These are phyloP conservation scores for Diospyros lotus DNA, from an alignment of 148 eudicot genomes.

Conservation along the genomic window DNA sequence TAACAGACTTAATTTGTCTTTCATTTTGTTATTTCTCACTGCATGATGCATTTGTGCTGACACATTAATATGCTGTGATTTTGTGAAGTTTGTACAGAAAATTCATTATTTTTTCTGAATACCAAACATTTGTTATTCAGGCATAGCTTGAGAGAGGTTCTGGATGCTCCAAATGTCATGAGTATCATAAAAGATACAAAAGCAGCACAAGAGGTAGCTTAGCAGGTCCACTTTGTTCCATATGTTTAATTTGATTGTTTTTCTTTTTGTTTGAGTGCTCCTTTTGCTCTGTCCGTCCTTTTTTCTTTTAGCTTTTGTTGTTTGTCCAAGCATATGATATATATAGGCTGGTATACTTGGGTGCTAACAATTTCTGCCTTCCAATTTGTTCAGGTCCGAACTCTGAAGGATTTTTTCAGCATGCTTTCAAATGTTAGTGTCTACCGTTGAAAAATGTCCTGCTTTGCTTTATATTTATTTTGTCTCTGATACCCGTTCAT, in stretches of 20 bases:
- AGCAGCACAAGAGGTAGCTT: conserved; percentile 89
- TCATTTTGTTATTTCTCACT: no score
- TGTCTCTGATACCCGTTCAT: no score
- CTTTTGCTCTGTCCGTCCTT: background rate
- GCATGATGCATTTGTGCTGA: background rate
- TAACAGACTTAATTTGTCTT: no score
- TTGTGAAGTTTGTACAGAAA: background rate
- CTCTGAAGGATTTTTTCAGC: conserved; percentile 83
- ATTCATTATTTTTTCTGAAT: background rate
- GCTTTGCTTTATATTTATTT: conserved; percentile 13
- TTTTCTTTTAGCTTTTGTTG: background rate
- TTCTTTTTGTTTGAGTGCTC: background rate
- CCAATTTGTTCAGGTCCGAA: conserved; percentile 60
- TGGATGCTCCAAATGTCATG: conserved; percentile 96
- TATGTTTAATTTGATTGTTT: background rate
- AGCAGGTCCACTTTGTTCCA: background rate
- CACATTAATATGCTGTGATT: background rate
- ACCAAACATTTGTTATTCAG: conserved; percentile 30
- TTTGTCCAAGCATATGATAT: background rate
- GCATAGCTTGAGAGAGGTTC: conserved; percentile 93
- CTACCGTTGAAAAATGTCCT: conserved; percentile 32
- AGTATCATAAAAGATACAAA: conserved; percentile 94
- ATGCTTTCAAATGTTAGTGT: conserved; percentile 95
- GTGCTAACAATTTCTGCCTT: conserved; percentile 3
- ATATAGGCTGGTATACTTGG: background rate